Percentiles rank a stretch among this genome's conserved stretches.
These are phyloP conservation scores for Aspergillus clavatus DNA, from an alignment of 2,329 filamentous ascomycete species.

Conservation along the genomic window DNA sequence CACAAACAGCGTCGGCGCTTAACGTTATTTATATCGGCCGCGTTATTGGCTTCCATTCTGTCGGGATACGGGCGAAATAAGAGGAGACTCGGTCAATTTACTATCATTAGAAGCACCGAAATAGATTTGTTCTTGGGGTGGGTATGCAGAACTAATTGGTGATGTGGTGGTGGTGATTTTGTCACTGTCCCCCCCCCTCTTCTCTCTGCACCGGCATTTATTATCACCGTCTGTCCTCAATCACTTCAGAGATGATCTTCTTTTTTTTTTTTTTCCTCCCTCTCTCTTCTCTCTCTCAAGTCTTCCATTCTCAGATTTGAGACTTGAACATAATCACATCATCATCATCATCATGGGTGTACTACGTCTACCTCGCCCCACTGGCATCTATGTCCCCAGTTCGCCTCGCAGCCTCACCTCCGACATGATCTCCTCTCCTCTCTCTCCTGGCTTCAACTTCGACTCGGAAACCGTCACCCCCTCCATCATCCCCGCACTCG, in stretches of 20 bases:
- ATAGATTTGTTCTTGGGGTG: not conserved
- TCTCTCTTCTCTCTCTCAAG: not conserved
- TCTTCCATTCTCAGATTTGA: not conserved
- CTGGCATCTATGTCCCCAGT: constrained; percentile 32
- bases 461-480: constrained; percentile 35
- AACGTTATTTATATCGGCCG: constrained; percentile 8
- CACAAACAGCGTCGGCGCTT: constrained; percentile 11
- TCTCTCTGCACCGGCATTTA: not conserved
- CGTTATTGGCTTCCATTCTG: constrained; percentile 11
- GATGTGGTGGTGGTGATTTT: not conserved
- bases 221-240: not conserved
- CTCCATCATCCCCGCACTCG: constrained; percentile 36
- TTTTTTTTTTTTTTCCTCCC: not conserved
- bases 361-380: constrained; percentile 32
- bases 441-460: constrained; percentile 36
- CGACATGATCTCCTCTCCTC: constrained; percentile 40
- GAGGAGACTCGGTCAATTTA: not conserved
- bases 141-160: constrained; percentile 1
- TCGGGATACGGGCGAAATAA: not conserved
- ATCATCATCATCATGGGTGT: constrained; percentile 27
- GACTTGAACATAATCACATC: not conserved
- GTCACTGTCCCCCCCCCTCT: constrained; percentile 1
- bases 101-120: constrained; percentile 8
- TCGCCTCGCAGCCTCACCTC: constrained; percentile 34
- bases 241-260: not conserved